A percentile compares a stretch with the other conserved stretches of the same genome.
These are phyloP conservation scores for Phytophthora chlamydospora DNA, from an alignment of 352 stramenopile genomes.

Conservation along the genomic window DNA sequence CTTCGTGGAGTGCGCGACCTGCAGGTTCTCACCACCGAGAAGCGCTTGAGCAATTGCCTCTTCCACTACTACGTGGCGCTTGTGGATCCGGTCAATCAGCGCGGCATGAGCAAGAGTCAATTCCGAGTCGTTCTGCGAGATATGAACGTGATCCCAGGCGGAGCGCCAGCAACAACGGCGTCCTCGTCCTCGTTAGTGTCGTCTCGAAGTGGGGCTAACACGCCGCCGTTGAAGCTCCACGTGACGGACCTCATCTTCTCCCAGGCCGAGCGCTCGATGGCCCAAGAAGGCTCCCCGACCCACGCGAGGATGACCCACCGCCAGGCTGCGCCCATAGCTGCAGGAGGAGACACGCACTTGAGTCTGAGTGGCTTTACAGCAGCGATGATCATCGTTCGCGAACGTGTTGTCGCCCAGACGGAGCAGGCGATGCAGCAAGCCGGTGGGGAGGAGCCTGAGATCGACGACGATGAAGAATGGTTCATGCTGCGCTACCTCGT, in stretches of 20 bases:
- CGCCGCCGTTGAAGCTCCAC: constrained; percentile 60
- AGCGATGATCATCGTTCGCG: constrained; percentile 64
- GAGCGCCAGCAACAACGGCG: constrained; percentile 10
- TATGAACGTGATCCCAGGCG: constrained; percentile 46
- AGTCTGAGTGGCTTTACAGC: constrained; percentile 51
- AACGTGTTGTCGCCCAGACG: constrained; percentile 52
- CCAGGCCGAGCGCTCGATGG: constrained; percentile 48
- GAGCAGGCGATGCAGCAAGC: constrained; percentile 42
- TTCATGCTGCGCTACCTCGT: constrained; percentile 65
- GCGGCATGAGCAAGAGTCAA: constrained; percentile 67
- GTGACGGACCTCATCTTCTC: constrained; percentile 70
- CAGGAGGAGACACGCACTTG: constrained; percentile 31
- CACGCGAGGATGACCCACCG: constrained; percentile 37
- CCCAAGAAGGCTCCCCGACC: constrained; percentile 36
- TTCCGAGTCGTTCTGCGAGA: constrained; percentile 64
- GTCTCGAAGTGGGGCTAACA: constrained; percentile 11
- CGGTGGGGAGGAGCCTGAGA: constrained; percentile 37
- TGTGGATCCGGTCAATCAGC: constrained; percentile 50
- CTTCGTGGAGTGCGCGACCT: constrained; percentile 53
- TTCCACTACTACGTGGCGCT: constrained; percentile 74
- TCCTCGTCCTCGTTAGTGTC: constrained; percentile 17
- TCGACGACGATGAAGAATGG: constrained; percentile 72
- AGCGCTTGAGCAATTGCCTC: constrained; percentile 68
- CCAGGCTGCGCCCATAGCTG: constrained; percentile 24
- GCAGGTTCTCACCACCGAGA: constrained; percentile 59